Base-by-base conservation (phyloP, 495 filamentous ascomycete genomes). In the Penicillium canariense region DNA sequence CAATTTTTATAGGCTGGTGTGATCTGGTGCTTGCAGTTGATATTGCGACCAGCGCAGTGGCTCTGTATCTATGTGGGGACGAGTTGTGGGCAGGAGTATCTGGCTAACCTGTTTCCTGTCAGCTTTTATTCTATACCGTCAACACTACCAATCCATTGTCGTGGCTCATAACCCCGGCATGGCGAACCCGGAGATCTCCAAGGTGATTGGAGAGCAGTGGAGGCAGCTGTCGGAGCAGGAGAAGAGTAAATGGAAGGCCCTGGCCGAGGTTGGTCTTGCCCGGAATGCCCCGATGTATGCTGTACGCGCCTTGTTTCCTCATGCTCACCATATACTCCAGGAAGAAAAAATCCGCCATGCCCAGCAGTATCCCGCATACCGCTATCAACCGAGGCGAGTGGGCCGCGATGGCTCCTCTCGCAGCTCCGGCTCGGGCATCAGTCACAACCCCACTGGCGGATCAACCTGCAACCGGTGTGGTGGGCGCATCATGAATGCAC, bases 61-160 rank as follows among this genome's bases (percentile, higher is more conserved):
- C 48, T 20, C 1, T 45, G 45, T 12, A 57, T 48, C 2, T 45
- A 15, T 14, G 38, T 26, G 32, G 43, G 26, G 42, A 38, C 15
- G 14, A 32, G 39, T 28, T 50, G 44, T 27, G n/a, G 25, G 20
- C 18, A 18, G 23, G 34, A 28, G 12, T 40, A 44, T 25, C 20
- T 49, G 39, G 42, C 63, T 72, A 56, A 67, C 32, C 18, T 14
- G 15, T 15, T 45, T 26, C 55, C 17, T 69, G 64, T 59, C 68
- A 98, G 94, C 95, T 31, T 98, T 98, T 72, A 98, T 98, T 60
- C 81, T 98, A 60, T 98, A 96, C 74, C 89, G 94, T 26, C 94
- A 97, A 68, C 89, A 95, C 69, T 86, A 94, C 65, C 94, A 97
- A 74, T 84, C 85, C 5, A 73, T 80, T 8, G 88, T 97, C 9